These are phyloP conservation scores for Ploettnerulaceae sp. DNA, from an alignment of 2,329 filamentous ascomycete genomes.

Conservation along the genomic window DNA sequence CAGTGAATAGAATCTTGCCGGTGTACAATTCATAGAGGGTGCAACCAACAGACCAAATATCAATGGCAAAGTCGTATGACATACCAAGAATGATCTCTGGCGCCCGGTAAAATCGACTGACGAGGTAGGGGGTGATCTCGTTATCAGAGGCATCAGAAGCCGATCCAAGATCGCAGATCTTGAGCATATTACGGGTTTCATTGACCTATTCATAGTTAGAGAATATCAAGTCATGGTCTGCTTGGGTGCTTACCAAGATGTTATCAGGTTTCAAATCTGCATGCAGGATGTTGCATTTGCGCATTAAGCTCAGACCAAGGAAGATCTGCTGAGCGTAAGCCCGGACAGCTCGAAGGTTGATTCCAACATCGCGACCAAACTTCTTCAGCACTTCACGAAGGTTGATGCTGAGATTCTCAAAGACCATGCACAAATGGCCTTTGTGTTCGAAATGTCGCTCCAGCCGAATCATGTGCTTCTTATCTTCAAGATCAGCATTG, in stretches of 20 bases:
- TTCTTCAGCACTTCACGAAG: constrained; percentile 91
- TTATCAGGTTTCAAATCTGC: constrained; percentile 98
- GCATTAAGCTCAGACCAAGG: constrained; percentile 78
- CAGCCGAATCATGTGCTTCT: constrained; percentile 86
- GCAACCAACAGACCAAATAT: constrained; percentile 97
- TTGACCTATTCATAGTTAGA: constrained; percentile 51
- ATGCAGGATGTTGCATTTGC: constrained; percentile 89
- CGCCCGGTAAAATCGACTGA: constrained; percentile 94
- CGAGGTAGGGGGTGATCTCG: constrained; percentile 89
- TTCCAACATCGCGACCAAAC: constrained; percentile 88
- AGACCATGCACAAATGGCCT: constrained; percentile 91
- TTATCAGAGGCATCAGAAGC: constrained; percentile 87
- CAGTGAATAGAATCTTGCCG: constrained; percentile 93
- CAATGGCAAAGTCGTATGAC: constrained; percentile 87
- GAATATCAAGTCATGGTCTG: background rate
- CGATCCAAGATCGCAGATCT: constrained; percentile 96
- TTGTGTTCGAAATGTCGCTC: constrained; percentile 90
- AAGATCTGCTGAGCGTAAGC: constrained; percentile 95
- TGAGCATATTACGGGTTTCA: constrained; percentile 76
- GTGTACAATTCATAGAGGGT: constrained; percentile 97
- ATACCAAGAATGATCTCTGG: constrained; percentile 98
- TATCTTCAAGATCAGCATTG: constrained; percentile 78
- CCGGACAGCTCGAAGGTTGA: constrained; percentile 82
- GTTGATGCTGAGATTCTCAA: constrained; percentile 92
- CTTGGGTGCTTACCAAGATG: constrained; percentile 52